Evolutionary conservation across 2,329 filamentous ascomycete species (phyloP), one percentile per base, ranked within the genome.

Genomic region (Paecilomyces fulvus): DNA sequence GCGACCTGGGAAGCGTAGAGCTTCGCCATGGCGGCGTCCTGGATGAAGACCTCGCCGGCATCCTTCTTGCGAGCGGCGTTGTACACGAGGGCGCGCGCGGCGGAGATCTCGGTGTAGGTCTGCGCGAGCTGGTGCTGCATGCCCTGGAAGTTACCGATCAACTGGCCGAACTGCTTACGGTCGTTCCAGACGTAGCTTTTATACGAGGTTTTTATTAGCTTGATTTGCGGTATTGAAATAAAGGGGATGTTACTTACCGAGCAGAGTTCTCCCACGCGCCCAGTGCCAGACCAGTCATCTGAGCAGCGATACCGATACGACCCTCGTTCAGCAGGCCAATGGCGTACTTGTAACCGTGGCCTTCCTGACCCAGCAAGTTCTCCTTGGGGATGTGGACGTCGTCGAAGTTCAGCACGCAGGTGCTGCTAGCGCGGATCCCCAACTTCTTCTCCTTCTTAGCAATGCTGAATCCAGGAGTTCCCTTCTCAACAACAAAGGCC

Each of bases 381-480:
- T 87, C 89, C 74, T 86, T 87, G 59, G 94, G 91, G 43, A 99
- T 83, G 68, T 92, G 84, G 54, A 97, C 91, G 67, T 99, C 94
- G 75, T 99, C 94, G 66, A 99, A 95, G 81, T 90, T 97, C 73
- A 99, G 81, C 61, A 96, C 92, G 75, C 94, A 99, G 30, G 94
- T 99, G 77, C 89, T 95, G 77, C 89, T 95, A 55, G 94, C 94
- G 69, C 84, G 87, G 78, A 99, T 99, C 58, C 94, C 94, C 52
- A 99, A 86, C 81, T 99, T 99, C 87, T 97, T 97, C 81, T 99
- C 94, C 81, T 99, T 99, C 84, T 99, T 99, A 46, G 94, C 91
- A 68, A 99, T 95, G 59, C 84, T 86, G 80, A 99, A 96, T 31
- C 94, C 94, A 55, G 87, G 86, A 52, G 84, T 89, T 67, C 81